Evolutionary conservation across 305 asterid genomes (phyloP).

Genomic region (Andrographis paniculata): DNA sequence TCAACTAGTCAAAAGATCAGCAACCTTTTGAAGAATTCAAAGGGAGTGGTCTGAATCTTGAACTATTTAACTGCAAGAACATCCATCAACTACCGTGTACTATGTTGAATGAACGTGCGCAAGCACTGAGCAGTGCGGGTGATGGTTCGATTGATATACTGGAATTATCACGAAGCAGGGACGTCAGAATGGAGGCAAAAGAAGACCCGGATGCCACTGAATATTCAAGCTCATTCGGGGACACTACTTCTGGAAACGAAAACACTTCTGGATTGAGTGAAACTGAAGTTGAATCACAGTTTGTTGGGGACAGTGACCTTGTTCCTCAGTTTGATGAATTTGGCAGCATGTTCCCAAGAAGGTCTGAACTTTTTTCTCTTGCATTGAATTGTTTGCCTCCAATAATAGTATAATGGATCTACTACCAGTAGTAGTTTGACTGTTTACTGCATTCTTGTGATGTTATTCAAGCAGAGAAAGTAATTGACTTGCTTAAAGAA

Average conservation of each 20-base stretch:
- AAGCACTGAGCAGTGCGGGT: constrained; percentile 24
- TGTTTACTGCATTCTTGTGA: constrained; percentile 6
- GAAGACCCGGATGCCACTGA: constrained; percentile 84
- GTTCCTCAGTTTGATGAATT: constrained; percentile 56
- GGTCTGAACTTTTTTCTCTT: constrained; percentile 36
- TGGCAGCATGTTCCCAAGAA: constrained; percentile 50
- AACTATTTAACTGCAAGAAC: constrained; percentile 10
- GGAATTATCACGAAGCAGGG: constrained; percentile 40
- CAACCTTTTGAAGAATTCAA: constrained; percentile 12
- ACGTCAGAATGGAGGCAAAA: constrained; percentile 38
- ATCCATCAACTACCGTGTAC: constrained; percentile 13
- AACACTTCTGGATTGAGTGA: constrained; percentile 57
- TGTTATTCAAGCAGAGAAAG: background rate
- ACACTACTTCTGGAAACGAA: constrained; percentile 56
- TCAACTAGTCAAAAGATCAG: constrained; percentile 6
- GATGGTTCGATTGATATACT: constrained; percentile 40
- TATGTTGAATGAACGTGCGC: constrained; percentile 32
- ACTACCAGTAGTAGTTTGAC: background rate
- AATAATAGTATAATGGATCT: background rate
- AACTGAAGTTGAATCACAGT: constrained; percentile 77
- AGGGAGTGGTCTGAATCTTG: constrained; percentile 14
- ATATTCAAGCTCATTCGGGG: constrained; percentile 77
- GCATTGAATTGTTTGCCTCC: constrained; percentile 2
- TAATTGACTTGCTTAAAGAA: background rate
- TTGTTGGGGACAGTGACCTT: constrained; percentile 40